Evolutionary conservation across 306 rosid genomes (phyloP), one percentile per base, ranked within the genome.

Genomic region (Luffa acutangula): DNA sequence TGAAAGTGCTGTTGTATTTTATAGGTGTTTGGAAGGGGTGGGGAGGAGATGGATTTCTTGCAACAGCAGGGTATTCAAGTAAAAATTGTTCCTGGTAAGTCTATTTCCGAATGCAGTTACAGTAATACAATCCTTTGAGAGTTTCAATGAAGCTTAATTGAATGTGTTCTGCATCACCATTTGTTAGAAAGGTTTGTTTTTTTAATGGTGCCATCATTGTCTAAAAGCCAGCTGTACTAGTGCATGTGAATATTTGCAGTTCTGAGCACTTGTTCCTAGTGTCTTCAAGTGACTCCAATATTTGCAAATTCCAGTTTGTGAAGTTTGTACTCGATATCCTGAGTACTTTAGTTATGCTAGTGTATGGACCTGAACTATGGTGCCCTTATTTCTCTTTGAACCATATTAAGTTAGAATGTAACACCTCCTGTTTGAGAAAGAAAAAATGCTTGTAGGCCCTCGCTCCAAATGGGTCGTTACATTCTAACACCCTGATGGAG

Each of bases 1-100:
- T 20, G 54, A 52, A 69, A 54, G 80, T 62, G 72, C 3, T 58
- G 13, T n/a, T 62, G 79, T 76, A 58, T 8, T 72, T 71, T 83
- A 79, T 75, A 95, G 98, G 98, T 95, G 82, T 95, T 95, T 91
- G 98, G 98, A 45, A 90, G 97, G 81, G 98, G 97, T 41, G 98
- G 98, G 11, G 97, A 95, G 85, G 98, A 95, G 88, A 95, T 95
- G 97, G 97, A 95, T 83, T 95, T 95, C 86, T 88, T 95, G 89
- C 96, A 84, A 82, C 97, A 89, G 39, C 90, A 93, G 82, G 97
- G 97, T 72, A 91, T 95, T 88, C 93, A 83, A 20, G 98, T 95
- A n/a, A 89, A 89, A 81, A 94, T 95, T 82, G 87, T 92, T 87
- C 98, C 98, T 85, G 98, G 98, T 92, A 87, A 76, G 67, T n/a